Conservation (phyloP, 331 rosid genomes). For the Cydonia oblonga region DNA sequence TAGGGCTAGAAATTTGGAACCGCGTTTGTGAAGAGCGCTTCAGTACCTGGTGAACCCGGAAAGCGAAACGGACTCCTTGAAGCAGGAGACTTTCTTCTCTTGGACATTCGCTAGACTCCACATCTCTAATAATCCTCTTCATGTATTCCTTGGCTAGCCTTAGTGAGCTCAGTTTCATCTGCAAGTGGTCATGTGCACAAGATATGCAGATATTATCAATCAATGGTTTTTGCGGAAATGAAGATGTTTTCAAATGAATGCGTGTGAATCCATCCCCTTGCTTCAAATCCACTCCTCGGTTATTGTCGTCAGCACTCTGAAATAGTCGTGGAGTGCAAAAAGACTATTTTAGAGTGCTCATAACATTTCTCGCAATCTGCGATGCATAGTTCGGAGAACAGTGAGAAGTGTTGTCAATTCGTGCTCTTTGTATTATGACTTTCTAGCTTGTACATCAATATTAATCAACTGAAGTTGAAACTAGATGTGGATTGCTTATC, state of each 20-base stretch:
- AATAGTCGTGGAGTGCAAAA: background rate
- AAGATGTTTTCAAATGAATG: background rate
- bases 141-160: slow-evolving; percentile 61
- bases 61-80: slow-evolving; percentile 74
- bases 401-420: background rate
- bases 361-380: rapidly evolving
- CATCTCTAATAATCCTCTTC: slow-evolving; percentile 46
- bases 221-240: background rate
- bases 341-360: background rate
- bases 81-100: slow-evolving; percentile 45
- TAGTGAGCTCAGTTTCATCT: slow-evolving; percentile 74
- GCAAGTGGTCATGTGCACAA: background rate
- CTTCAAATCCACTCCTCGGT: background rate
- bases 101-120: slow-evolving; percentile 28
- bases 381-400: too few species aligned
- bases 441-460: background rate
- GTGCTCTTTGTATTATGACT: too few species aligned
- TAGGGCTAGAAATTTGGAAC: background rate
- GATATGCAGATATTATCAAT: background rate
- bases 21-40: background rate
- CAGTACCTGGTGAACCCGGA: slow-evolving; percentile 77
- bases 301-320: background rate
- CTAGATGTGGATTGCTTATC: background rate
- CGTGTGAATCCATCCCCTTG: background rate
- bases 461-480: background rate